Evolutionary conservation across 2,329 filamentous ascomycete genomes (phyloP).

Genomic region (Botrytis byssoidea): DNA sequence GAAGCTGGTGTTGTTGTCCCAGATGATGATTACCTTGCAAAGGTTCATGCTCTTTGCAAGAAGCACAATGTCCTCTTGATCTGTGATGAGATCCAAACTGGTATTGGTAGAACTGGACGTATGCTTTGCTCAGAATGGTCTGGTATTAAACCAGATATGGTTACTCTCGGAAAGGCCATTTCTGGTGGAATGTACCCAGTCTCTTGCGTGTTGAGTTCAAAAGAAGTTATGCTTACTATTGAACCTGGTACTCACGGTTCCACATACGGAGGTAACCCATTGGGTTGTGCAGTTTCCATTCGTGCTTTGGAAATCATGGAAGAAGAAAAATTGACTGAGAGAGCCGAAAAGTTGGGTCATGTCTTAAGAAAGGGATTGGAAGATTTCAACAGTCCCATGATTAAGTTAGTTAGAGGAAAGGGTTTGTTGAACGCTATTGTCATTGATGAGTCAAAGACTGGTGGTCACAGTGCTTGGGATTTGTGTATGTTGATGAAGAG

Average conservation of each 20-base stretch:
- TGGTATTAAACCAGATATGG: conserved; percentile 90
- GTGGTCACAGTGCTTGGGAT: conserved; percentile 90
- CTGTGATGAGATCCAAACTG: conserved; percentile 98
- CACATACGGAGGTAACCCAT: conserved; percentile 96
- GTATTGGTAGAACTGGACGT: conserved; percentile 90
- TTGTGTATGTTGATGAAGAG: conserved; percentile 92
- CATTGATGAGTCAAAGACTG: conserved; percentile 85
- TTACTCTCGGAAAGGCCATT: conserved; percentile 95
- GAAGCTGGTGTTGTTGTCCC: conserved; percentile 97
- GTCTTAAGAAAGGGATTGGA: conserved; percentile 77
- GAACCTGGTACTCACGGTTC: conserved; percentile 97
- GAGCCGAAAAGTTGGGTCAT: conserved; percentile 76
- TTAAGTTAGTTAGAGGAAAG: conserved; percentile 83
- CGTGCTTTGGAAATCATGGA: conserved; percentile 90
- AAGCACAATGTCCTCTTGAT: conserved; percentile 95
- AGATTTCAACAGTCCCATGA: conserved; percentile 74
- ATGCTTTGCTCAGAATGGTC: conserved; percentile 95
- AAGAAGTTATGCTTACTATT: conserved; percentile 91
- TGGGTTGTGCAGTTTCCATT: conserved; percentile 94
- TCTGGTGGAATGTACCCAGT: conserved; percentile 99
- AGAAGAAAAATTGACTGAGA: conserved; percentile 84
- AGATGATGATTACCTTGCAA: conserved; percentile 79
- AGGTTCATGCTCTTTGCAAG: conserved; percentile 81
- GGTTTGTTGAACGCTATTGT: conserved; percentile 93
- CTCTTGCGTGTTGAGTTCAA: conserved; percentile 81